A percentile compares a stretch with the other conserved stretches of the same genome.
Evolutionary conservation across 116 monocot genomes (phyloP).

Genomic region (Zostera marina): DNA sequence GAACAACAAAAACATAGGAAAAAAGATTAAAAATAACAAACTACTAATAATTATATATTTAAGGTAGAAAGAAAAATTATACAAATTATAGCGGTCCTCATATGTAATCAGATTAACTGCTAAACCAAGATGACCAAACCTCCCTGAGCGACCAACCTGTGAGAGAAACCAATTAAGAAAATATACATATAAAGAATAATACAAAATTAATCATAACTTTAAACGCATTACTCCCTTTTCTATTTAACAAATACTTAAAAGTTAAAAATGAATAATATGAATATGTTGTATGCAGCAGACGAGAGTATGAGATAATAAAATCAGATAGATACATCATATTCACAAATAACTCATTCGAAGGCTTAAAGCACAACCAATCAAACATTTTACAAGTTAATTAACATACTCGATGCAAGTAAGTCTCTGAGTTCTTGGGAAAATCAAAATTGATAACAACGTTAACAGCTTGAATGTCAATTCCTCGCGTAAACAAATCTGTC

Average conservation of each 20-base stretch:
- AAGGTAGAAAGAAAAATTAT: constrained; percentile 6
- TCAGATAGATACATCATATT: not conserved
- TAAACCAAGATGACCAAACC: constrained; percentile 91
- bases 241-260: no score
- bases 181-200: not conserved
- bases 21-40: not conserved
- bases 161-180: not conserved
- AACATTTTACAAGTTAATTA: not conserved
- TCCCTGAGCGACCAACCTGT: constrained; percentile 89
- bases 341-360: not conserved
- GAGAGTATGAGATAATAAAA: no score
- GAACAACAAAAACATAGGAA: not conserved
- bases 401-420: constrained; percentile 36
- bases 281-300: no score
- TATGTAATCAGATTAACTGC: constrained; percentile 94
- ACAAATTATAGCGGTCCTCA: constrained; percentile 92
- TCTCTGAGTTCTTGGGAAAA: constrained; percentile 48
- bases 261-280: no score
- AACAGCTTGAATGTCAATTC: constrained; percentile 51
- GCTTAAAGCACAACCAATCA: not conserved
- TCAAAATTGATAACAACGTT: constrained; percentile 56
- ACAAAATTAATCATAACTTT: no score
- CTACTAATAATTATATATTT: no score
- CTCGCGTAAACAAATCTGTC: constrained; percentile 39
- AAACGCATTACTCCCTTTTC: no score